Evolutionary conservation across 176 grass and related monocot genomes (phyloP).

Genomic region (Musa troglodytarum): DNA sequence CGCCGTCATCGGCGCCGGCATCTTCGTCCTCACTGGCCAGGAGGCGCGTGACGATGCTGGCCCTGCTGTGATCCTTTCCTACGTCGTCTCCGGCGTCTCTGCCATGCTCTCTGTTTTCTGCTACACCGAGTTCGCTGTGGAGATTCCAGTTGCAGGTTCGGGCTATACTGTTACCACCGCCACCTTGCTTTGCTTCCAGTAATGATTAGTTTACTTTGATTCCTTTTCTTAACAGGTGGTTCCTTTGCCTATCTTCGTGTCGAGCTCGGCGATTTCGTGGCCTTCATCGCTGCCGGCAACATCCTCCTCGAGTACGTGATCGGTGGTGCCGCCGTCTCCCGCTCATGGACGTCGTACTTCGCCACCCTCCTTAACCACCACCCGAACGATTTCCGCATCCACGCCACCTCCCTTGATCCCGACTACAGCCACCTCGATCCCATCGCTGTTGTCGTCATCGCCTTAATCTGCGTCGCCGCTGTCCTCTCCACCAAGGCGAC

Average conservation of each 20-base stretch:
- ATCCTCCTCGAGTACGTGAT: slow-evolving; percentile 19
- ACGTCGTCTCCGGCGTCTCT: slow-evolving; percentile 14
- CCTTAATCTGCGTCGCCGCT: slow-evolving; percentile 4
- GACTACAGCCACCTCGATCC: slow-evolving; percentile 16
- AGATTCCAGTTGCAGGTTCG: slow-evolving; percentile 14
- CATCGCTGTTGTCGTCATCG: slow-evolving; percentile 12
- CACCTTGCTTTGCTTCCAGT: no score
- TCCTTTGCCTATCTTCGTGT: slow-evolving; percentile 20
- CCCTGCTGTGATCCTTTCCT: slow-evolving; percentile 6
- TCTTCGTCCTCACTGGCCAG: slow-evolving; percentile 15
- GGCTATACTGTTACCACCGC: no score
- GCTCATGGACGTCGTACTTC: slow-evolving; percentile 22
- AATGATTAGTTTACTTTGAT: not conserved
- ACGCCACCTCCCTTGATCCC: not conserved
- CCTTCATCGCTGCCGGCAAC: slow-evolving; percentile 19
- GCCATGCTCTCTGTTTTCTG: slow-evolving; percentile 23
- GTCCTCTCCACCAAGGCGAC: slow-evolving; percentile 6
- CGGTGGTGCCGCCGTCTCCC: slow-evolving; percentile 6
- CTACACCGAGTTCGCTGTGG: slow-evolving; percentile 21
- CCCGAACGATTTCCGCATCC: slow-evolving; percentile 18
- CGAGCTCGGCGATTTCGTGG: slow-evolving; percentile 19
- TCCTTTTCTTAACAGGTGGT: not conserved
- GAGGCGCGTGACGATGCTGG: slow-evolving; percentile 2
- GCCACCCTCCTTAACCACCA: slow-evolving; percentile 17
- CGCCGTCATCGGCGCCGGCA: slow-evolving; percentile 19